Evolutionary conservation across 192 early-diverging fungal species (phyloP).

Genomic region (Coemansia guatemalensis): DNA sequence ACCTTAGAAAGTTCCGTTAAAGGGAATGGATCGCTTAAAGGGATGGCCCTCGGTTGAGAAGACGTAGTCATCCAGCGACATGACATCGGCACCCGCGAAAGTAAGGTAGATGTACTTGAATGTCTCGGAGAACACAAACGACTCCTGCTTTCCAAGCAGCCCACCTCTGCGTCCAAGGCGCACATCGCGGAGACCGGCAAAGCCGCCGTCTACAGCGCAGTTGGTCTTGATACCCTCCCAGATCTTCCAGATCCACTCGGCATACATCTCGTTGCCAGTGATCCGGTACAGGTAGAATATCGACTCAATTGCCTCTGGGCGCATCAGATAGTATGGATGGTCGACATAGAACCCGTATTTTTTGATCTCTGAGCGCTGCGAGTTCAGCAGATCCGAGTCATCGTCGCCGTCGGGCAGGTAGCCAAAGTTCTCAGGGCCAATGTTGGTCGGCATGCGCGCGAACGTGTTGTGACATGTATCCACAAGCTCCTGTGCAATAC

Average conservation of each 20-base stretch:
- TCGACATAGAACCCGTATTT: slow-evolving; percentile 51
- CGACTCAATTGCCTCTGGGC: slow-evolving; percentile 90
- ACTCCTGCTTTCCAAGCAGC: slow-evolving; percentile 53
- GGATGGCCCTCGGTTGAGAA: slow-evolving; percentile 98
- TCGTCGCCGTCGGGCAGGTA: slow-evolving; percentile 45
- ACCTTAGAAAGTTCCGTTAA: slow-evolving; percentile 48
- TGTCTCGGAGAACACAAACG: slow-evolving; percentile 93
- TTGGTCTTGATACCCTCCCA: slow-evolving; percentile 86
- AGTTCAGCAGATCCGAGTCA: slow-evolving; percentile 29
- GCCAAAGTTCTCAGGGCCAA: slow-evolving; percentile 54
- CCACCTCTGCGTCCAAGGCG: slow-evolving; percentile 35
- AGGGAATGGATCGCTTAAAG: slow-evolving; percentile 50
- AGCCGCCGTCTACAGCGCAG: slow-evolving; percentile 65
- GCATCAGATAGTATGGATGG: slow-evolving; percentile 65
- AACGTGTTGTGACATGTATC: slow-evolving; percentile 48
- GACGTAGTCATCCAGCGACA: slow-evolving; percentile 82
- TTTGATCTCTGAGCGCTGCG: slow-evolving; percentile 44
- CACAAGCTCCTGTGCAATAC: slow-evolving; percentile 39
- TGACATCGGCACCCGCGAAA: slow-evolving; percentile 65
- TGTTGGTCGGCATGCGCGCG: slow-evolving; percentile 45
- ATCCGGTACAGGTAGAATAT: slow-evolving; percentile 83
- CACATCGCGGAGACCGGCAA: slow-evolving; percentile 58
- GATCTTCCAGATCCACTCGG: slow-evolving; percentile 80
- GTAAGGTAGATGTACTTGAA: slow-evolving; percentile 95
- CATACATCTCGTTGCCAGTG: slow-evolving; percentile 85